Percentiles rank a stretch among this genome's conserved stretches.
These are phyloP conservation scores for Pseudognaphalium luteoalbum DNA, from an alignment of 129 eudicot species.

Conservation along the genomic window DNA sequence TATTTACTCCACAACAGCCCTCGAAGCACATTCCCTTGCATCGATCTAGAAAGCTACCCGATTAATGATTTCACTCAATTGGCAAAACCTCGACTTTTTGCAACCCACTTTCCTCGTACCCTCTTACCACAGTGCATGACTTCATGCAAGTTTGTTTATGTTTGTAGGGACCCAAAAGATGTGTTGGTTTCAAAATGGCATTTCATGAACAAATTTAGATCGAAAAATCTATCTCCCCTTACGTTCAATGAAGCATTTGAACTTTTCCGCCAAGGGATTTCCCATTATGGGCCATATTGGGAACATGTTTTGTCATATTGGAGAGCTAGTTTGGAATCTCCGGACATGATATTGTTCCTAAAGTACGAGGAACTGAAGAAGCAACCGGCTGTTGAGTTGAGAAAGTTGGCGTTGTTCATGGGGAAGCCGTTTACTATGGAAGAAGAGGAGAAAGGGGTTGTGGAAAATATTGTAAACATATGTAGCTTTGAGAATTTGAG, in stretches of 20 bases:
- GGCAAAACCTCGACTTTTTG: not conserved
- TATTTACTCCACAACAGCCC: conserved; percentile 15
- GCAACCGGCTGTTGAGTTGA: conserved; percentile 24
- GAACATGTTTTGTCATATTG: conserved; percentile 47
- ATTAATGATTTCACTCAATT: not conserved
- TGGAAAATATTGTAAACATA: conserved; percentile 9
- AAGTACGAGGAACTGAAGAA: conserved; percentile 48
- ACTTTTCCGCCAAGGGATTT: conserved; percentile 30
- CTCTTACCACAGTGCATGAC: conserved; percentile 2
- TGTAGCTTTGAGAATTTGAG: conserved; percentile 23
- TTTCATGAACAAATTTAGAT: conserved; percentile 7
- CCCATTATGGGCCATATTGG: conserved; percentile 42
- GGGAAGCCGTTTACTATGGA: conserved; percentile 26
- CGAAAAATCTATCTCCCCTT: not conserved
- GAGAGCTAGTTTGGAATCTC: conserved; percentile 37
- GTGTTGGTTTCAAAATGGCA: conserved; percentile 23
- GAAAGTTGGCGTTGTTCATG: conserved; percentile 40
- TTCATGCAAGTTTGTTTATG: conserved; percentile 20
- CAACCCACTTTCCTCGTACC: conserved; percentile 2
- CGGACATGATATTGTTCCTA: conserved; percentile 32
- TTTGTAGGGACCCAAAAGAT: conserved; percentile 26
- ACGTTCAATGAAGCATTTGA: conserved; percentile 32
- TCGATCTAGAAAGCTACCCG: conserved; percentile 19
- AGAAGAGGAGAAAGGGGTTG: conserved; percentile 22
- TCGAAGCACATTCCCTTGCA: not conserved